Conservation (phyloP, 805 yeast species). For the Lipomyces chichibuensis region DNA sequence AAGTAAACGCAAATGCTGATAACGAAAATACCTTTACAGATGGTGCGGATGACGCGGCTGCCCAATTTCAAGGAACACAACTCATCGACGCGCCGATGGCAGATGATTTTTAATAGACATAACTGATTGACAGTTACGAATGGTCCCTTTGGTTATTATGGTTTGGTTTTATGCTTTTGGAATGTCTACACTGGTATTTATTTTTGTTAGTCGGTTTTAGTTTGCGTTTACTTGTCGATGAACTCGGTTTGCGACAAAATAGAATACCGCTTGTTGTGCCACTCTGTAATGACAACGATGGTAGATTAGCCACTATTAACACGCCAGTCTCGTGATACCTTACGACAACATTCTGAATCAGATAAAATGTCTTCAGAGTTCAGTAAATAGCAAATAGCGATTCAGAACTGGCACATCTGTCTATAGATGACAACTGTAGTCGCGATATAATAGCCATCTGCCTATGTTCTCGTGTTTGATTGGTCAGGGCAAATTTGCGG, state of each 20-base stretch:
- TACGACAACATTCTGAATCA: too few species aligned
- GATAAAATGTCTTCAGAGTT: too few species aligned
- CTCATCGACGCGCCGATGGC: constrained; percentile 26
- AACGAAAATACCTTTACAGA: constrained; percentile 6
- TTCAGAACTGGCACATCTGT: too few species aligned
- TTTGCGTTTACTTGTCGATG: not conserved
- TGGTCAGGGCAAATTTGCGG: not conserved
- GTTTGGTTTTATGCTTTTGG: not conserved
- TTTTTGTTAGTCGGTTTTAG: not conserved
- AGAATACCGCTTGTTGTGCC: not conserved
- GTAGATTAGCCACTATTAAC: too few species aligned
- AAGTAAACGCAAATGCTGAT: constrained; percentile 1
- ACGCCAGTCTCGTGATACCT: too few species aligned
- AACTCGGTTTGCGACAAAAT: not conserved
- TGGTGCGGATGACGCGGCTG: constrained; percentile 3
- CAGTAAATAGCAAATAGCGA: too few species aligned
- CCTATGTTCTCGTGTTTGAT: not conserved
- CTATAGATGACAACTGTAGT: not conserved
- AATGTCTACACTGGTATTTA: not conserved
- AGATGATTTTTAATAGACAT: constrained; percentile 7
- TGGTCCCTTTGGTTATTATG: not conserved
- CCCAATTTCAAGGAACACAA: constrained; percentile 21
- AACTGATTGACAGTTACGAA: not conserved
- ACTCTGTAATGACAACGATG: too few species aligned
- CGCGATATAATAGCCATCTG: not conserved